A percentile compares a stretch with the other conserved stretches of the same genome.
These are phyloP conservation scores for Colletotrichum caudatum DNA, from an alignment of 2,329 filamentous ascomycete species.

Conservation along the genomic window DNA sequence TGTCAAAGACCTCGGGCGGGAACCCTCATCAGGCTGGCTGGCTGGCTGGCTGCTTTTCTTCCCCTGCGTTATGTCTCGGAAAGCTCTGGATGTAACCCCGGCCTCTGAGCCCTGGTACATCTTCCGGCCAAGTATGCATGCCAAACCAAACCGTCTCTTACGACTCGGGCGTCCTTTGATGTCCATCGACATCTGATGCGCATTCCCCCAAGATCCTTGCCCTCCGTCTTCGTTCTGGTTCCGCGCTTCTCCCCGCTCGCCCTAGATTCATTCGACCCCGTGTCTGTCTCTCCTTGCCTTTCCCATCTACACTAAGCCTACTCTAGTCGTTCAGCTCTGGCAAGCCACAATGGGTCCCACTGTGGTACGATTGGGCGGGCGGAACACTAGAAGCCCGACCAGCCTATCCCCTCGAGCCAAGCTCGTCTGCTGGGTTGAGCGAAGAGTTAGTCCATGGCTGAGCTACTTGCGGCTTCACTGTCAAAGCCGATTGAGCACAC, in stretches of 20 bases:
- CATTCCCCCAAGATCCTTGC: conserved; percentile 31
- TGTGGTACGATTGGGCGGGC: conserved; percentile 45
- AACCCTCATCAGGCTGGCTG: not conserved
- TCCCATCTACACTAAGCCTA: conserved; percentile 19
- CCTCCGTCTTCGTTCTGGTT: not conserved
- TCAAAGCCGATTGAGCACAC: conserved; percentile 15
- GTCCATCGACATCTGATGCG: not conserved
- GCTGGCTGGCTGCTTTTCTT: not conserved
- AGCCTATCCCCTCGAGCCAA: conserved; percentile 45
- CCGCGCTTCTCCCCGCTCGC: not conserved
- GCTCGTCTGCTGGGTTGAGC: conserved; percentile 45
- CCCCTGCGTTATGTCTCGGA: not conserved
- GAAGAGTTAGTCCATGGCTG: conserved; percentile 46
- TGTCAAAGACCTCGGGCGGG: not conserved
- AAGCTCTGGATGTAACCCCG: not conserved
- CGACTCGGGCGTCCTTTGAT: conserved; percentile 2
- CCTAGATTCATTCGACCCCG: not conserved
- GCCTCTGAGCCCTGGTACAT: not conserved
- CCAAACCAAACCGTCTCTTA: not conserved
- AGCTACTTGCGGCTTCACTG: conserved; percentile 29
- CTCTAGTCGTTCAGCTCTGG: conserved; percentile 52
- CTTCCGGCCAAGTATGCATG: too few relatives aligned
- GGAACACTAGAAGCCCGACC: conserved; percentile 29
- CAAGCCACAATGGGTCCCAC: conserved; percentile 47
- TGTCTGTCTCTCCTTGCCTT: conserved; percentile 14